Percentiles rank a stretch among this genome's conserved stretches.
phyloP scores from a whole-genome alignment of 1,284 basidiomycete genomes.

The Microbotryum scabiosae region DNA sequence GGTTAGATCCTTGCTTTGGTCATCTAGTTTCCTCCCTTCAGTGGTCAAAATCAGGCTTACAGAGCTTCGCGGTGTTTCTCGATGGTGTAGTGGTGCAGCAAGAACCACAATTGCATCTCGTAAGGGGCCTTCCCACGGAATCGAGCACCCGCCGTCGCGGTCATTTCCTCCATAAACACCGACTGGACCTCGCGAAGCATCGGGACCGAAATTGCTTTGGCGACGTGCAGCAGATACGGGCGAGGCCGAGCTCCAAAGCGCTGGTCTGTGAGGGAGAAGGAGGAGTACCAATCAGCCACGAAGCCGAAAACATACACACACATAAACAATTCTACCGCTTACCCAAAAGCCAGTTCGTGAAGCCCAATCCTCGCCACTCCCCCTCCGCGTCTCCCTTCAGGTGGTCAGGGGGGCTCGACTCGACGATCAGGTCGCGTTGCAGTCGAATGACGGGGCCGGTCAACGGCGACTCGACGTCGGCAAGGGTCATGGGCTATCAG shows the following conservation, averaged over 20 bases:
- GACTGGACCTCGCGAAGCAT: slow-evolving; percentile 20
- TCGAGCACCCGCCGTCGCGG: slow-evolving; percentile 11
- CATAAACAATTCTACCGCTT: neutral
- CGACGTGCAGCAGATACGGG: slow-evolving; percentile 28
- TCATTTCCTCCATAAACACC: slow-evolving; percentile 17
- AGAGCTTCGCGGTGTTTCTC: slow-evolving; percentile 29
- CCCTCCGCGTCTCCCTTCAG: slow-evolving; percentile 7
- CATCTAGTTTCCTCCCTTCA: too few relatives aligned
- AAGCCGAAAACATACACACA: too few relatives aligned
- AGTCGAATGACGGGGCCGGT: slow-evolving; percentile 27
- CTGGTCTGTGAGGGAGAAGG: slow-evolving; percentile 1
- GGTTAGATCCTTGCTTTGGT: too few relatives aligned
- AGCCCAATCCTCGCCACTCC: slow-evolving; percentile 22
- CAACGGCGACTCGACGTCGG: slow-evolving; percentile 24
- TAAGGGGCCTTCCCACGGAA: slow-evolving; percentile 11
- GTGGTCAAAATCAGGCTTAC: neutral
- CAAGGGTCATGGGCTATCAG: slow-evolving; percentile 6
- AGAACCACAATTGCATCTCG: slow-evolving; percentile 13
- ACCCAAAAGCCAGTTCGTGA: slow-evolving; percentile 14
- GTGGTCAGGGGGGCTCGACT: neutral
- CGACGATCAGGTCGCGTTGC: slow-evolving; percentile 20
- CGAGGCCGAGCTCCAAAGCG: slow-evolving; percentile 25
- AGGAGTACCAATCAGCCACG: neutral
- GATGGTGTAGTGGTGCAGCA: slow-evolving; percentile 16
- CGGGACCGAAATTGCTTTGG: slow-evolving; percentile 17